Conservation (phyloP, 768 basidiomycete species). For the Agrocybe praecox region DNA sequence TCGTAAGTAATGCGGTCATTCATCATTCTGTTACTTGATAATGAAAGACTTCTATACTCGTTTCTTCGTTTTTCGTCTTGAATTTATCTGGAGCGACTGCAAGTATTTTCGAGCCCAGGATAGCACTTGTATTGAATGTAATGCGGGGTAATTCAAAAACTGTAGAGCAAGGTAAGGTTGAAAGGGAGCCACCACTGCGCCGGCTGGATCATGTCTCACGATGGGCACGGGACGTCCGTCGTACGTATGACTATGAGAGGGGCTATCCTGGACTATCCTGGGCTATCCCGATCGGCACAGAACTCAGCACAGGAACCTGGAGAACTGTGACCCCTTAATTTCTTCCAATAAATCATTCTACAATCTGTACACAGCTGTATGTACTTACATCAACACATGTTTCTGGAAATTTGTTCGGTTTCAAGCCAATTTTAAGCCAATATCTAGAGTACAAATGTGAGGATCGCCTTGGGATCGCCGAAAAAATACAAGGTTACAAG, state of each 20-base stretch:
- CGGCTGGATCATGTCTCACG: neutral
- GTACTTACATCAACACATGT: neutral
- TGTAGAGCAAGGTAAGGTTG: neutral
- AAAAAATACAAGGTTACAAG: no score
- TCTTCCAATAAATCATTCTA: neutral
- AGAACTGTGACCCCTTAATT: neutral
- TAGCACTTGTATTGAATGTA: neutral
- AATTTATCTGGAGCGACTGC: neutral
- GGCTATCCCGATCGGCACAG: no score
- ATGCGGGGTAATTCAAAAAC: neutral
- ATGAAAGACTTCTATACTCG: neutral
- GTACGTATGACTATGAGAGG: neutral
- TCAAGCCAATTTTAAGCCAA: no score
- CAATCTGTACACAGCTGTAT: neutral
- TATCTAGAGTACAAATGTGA: no score
- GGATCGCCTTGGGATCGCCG: no score
- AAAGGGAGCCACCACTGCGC: neutral
- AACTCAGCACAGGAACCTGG: neutral
- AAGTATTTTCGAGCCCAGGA: neutral
- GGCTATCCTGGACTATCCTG: no score
- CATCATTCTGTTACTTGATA: neutral
- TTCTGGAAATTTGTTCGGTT: neutral
- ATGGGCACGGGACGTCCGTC: neutral
- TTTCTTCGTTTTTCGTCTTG: no score
- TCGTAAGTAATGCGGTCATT: neutral